Percentiles rank a stretch among this genome's conserved stretches.
Evolutionary conservation across 2,329 filamentous ascomycete genomes (phyloP).

Genomic region (Penicillium olsonii): DNA sequence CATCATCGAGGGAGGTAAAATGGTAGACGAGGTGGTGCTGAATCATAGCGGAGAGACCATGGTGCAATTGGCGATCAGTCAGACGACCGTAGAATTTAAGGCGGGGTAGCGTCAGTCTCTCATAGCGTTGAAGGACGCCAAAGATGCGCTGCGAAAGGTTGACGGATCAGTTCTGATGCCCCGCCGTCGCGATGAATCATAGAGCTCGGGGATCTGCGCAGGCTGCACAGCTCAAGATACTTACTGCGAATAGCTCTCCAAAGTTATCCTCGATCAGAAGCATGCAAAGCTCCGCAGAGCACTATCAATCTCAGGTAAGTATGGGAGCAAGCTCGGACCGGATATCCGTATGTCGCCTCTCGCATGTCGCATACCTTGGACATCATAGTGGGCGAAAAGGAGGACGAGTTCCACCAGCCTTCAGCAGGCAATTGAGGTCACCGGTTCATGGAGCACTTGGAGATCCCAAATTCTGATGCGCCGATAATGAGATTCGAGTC

Average conservation of each 20-base stretch:
- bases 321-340: slow-evolving; percentile 20
- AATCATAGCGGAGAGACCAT: slow-evolving; percentile 79
- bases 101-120: slow-evolving; percentile 70
- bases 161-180: slow-evolving; percentile 11
- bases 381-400: slow-evolving; percentile 56
- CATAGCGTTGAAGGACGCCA: slow-evolving; percentile 72
- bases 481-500: slow-evolving; percentile 8
- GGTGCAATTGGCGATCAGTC: slow-evolving; percentile 71
- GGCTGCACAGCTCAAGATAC: slow-evolving; percentile 38
- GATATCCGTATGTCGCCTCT: slow-evolving; percentile 28
- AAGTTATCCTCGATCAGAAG: slow-evolving; percentile 86
- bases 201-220: background rate
- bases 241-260: slow-evolving; percentile 88
- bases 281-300: slow-evolving; percentile 83
- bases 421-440: slow-evolving; percentile 64
- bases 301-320: slow-evolving; percentile 47
- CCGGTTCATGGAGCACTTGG: slow-evolving; percentile 45
- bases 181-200: slow-evolving; percentile 1
- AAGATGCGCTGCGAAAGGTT: slow-evolving; percentile 71
- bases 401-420: slow-evolving; percentile 72
- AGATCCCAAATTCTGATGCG: slow-evolving; percentile 1
- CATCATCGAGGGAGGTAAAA: slow-evolving; percentile 63
- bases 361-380: slow-evolving; percentile 53
- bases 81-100: slow-evolving; percentile 73
- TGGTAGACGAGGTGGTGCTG: slow-evolving; percentile 86